Conservation (phyloP, 768 basidiomycete species). For the Russula sp. region DNA sequence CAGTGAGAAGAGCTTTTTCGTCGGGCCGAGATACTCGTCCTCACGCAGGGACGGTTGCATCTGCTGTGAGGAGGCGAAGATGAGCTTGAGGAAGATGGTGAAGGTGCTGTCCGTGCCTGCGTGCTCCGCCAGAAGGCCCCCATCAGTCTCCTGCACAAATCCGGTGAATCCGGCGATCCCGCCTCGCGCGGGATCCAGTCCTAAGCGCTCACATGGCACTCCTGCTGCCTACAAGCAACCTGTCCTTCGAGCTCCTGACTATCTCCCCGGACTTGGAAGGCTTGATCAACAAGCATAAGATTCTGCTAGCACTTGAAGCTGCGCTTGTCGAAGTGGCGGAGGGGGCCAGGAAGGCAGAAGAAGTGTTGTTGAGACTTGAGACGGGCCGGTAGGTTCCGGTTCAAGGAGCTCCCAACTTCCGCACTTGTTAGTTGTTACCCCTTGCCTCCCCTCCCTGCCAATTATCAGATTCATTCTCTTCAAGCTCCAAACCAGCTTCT, state of each 20-base stretch:
- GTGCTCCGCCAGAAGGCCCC: slow-evolving; percentile 43
- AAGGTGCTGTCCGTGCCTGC: slow-evolving; percentile 63
- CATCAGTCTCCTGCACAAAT: slow-evolving; percentile 55
- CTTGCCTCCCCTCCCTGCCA: not conserved
- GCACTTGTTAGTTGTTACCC: slow-evolving; percentile 3
- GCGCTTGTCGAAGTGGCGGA: too few relatives aligned
- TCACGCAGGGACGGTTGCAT: slow-evolving; percentile 28
- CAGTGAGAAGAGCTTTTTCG: slow-evolving; percentile 64
- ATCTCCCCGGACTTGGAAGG: too few relatives aligned
- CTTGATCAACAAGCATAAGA: too few relatives aligned
- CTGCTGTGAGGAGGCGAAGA: slow-evolving; percentile 52
- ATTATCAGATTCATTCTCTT: not conserved
- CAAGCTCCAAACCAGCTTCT: not conserved
- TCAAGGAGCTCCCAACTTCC: too few relatives aligned
- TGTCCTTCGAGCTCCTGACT: too few relatives aligned
- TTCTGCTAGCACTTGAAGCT: too few relatives aligned
- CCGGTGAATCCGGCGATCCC: slow-evolving; percentile 59
- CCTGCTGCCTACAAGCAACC: too few relatives aligned
- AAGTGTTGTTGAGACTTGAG: too few relatives aligned
- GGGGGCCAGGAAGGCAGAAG: too few relatives aligned
- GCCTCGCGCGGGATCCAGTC: too few relatives aligned
- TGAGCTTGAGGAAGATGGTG: slow-evolving; percentile 72
- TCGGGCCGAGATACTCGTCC: slow-evolving; percentile 32
- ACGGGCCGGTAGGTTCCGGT: too few relatives aligned
- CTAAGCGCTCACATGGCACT: too few relatives aligned